Conservation (phyloP, 768 basidiomycete genomes). For the Candolleomyces eurysporus region DNA sequence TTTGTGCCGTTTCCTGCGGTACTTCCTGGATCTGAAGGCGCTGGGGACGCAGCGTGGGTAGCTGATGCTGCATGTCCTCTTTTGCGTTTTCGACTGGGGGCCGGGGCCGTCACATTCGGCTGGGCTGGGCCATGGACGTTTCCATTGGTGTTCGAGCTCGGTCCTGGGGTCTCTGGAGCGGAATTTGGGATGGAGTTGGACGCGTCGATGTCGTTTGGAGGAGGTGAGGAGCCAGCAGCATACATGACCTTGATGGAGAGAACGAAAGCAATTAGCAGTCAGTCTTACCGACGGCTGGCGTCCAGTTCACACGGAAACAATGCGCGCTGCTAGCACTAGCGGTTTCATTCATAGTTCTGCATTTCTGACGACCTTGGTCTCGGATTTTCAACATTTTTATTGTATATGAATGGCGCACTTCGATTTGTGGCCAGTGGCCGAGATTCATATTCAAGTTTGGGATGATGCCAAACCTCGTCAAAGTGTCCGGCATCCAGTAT, state of each 20-base stretch:
- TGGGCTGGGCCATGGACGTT: background rate
- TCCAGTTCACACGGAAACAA: background rate
- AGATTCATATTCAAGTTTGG: no score
- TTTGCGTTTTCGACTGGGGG: constrained; percentile 55
- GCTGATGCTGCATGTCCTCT: constrained; percentile 36
- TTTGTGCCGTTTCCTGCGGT: constrained; percentile 22
- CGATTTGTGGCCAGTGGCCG: no score
- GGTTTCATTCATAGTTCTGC: no score
- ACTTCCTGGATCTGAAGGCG: constrained; percentile 52
- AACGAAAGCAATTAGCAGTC: background rate
- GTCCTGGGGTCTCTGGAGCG: constrained; percentile 5
- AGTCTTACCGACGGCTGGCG: background rate
- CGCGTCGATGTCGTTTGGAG: constrained; percentile 20
- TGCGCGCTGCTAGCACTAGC: background rate
- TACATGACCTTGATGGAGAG: constrained; percentile 20
- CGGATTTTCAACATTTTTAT: no score
- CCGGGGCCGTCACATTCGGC: constrained; percentile 1
- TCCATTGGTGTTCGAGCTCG: background rate
- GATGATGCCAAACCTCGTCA: no score
- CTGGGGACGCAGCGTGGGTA: constrained; percentile 47
- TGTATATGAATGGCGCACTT: no score
- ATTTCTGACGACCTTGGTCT: no score
- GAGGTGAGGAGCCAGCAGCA: constrained; percentile 32
- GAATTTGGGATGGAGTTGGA: constrained; percentile 11
- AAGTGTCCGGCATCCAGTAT: no score